phyloP scores from a whole-genome alignment of 2,329 filamentous ascomycete genomes.

The Cordyceps militaris region DNA sequence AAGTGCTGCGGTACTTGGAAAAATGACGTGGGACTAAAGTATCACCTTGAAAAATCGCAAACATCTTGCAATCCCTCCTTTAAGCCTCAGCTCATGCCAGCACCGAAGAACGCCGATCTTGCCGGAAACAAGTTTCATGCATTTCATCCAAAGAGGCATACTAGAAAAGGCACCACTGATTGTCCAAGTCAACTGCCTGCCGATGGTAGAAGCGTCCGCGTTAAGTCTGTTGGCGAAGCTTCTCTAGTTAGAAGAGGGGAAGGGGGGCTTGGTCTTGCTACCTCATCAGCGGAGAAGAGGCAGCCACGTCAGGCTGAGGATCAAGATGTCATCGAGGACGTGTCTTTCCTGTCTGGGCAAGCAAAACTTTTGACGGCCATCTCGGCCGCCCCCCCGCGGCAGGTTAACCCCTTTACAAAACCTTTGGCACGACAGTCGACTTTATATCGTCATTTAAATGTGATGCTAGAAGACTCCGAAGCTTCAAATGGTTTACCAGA shows the following conservation, averaged over 20 bases:
- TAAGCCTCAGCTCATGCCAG: conserved; percentile 15
- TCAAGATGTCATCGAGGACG: neutral
- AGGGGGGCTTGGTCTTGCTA: neutral
- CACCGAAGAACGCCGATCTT: conserved; percentile 15
- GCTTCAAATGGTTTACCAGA: neutral
- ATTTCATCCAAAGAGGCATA: neutral
- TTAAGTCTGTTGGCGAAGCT: neutral
- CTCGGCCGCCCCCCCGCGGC: neutral
- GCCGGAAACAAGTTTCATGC: neutral
- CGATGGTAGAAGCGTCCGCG: neutral
- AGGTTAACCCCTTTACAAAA: conserved; percentile 9
- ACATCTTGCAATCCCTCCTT: conserved; percentile 45
- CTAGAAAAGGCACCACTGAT: neutral
- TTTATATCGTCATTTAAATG: neutral
- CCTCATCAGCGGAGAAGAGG: neutral
- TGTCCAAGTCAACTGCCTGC: neutral
- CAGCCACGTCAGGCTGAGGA: conserved; percentile 4
- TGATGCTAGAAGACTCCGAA: neutral
- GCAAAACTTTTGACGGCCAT: neutral
- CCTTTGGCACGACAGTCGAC: neutral
- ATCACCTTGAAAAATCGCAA: conserved; percentile 49
- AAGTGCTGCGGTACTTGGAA: conserved; percentile 50
- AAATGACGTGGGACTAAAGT: conserved; percentile 51
- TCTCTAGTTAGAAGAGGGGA: neutral
- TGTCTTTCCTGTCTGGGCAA: conserved; percentile 2